Percentiles rank a stretch among this genome's conserved stretches.
phyloP scores from a whole-genome alignment of 805 yeast genomes.

The Saccharomyces eubayanus region DNA sequence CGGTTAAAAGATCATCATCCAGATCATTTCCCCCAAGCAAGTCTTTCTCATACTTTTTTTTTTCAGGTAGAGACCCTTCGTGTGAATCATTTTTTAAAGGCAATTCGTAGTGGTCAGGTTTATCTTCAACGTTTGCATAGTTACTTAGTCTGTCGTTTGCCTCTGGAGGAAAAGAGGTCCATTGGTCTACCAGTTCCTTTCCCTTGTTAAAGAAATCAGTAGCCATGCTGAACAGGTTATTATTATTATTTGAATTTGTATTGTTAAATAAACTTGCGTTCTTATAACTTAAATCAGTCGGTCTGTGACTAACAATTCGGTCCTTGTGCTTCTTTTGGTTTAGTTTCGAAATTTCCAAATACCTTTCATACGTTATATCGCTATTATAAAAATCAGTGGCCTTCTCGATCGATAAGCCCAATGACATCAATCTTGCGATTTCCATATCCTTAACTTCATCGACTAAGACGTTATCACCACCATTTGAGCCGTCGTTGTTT shows the following conservation, averaged over 20 bases:
- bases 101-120: neutral
- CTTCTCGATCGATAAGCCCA: slow-evolving; percentile 19
- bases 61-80: neutral
- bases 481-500: neutral
- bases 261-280: slow-evolving; percentile 3
- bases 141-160: slow-evolving; percentile 13
- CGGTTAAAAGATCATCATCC: neutral
- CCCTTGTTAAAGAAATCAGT: slow-evolving; percentile 26
- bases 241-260: slow-evolving; percentile 1
- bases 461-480: slow-evolving; percentile 10
- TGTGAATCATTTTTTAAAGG: neutral
- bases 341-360: neutral
- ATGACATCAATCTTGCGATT: slow-evolving; percentile 29
- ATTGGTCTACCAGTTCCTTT: slow-evolving; percentile 24
- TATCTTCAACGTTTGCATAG: neutral
- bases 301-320: neutral
- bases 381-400: slow-evolving; percentile 19
- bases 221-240: slow-evolving; percentile 20
- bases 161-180: slow-evolving; percentile 15
- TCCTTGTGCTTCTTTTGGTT: neutral
- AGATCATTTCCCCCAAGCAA: slow-evolving; percentile 2
- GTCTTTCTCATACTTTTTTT: slow-evolving; percentile 5
- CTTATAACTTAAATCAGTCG: neutral
- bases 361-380: slow-evolving; percentile 20
- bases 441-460: slow-evolving; percentile 32